Percentiles rank a stretch among this genome's conserved stretches.
Conservation (phyloP, 2,329 filamentous ascomycete species). For the Akanthomyces lecanii region DNA sequence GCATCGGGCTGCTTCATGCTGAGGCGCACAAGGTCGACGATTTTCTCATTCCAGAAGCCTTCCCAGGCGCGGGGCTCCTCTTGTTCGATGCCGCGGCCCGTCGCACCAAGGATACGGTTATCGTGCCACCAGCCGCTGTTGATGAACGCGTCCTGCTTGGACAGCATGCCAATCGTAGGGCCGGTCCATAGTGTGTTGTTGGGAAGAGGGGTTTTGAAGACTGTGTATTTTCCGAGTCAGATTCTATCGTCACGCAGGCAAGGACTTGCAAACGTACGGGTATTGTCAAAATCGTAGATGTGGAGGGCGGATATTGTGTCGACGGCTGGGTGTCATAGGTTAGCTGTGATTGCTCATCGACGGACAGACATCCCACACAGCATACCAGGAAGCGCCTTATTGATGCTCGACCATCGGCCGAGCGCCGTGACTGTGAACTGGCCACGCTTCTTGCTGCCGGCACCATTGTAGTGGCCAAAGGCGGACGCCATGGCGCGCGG, state of each 20-base stretch:
- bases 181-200: constrained; percentile 85
- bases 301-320: constrained; percentile 75
- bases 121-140: constrained; percentile 98
- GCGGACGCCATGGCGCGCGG: constrained; percentile 38
- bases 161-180: constrained; percentile 70
- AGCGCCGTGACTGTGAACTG: constrained; percentile 65
- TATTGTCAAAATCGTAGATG: constrained; percentile 98
- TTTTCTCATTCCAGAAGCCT: constrained; percentile 95
- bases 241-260: constrained; percentile 1
- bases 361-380: not conserved
- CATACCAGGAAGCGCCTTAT: constrained; percentile 65
- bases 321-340: constrained; percentile 40
- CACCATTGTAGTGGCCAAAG: constrained; percentile 35
- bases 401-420: constrained; percentile 77
- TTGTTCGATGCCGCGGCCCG: constrained; percentile 73
- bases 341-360: constrained; percentile 13
- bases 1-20: constrained; percentile 82
- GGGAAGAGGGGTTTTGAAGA: constrained; percentile 87
- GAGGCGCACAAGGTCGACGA: constrained; percentile 74
- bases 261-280: constrained; percentile 51
- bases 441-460: constrained; percentile 24
- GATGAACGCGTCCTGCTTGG: constrained; percentile 69
- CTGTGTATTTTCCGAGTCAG: constrained; percentile 37
- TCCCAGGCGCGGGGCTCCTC: constrained; percentile 84
- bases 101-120: constrained; percentile 75